phyloP scores from a whole-genome alignment of 768 basidiomycete species.

The Phaffia tasmanica region DNA sequence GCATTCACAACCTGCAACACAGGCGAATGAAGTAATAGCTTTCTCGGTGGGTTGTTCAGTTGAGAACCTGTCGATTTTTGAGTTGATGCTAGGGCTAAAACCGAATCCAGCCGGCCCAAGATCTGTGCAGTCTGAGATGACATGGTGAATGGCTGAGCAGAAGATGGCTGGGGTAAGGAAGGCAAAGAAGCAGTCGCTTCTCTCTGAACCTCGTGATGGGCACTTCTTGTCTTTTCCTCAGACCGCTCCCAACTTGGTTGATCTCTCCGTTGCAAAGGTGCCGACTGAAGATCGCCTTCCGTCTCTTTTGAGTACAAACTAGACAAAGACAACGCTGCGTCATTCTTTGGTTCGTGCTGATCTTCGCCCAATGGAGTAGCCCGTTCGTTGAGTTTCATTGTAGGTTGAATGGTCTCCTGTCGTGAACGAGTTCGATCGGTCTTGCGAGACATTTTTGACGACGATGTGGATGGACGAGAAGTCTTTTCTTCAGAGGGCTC shows the following conservation, averaged over 20 bases:
- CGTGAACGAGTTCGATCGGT: too few relatives aligned
- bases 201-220: neutral
- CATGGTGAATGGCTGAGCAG: too few relatives aligned
- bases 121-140: conserved; percentile 29
- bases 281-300: neutral
- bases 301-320: too few relatives aligned
- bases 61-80: conserved; percentile 40
- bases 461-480: too few relatives aligned
- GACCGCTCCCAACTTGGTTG: conserved; percentile 8
- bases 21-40: conserved; percentile 68
- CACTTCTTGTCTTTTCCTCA: neutral
- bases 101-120: conserved; percentile 32
- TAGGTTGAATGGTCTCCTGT: too few relatives aligned
- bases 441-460: too few relatives aligned
- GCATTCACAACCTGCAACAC: conserved; percentile 88
- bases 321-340: too few relatives aligned
- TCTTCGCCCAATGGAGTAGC: too few relatives aligned
- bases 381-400: too few relatives aligned
- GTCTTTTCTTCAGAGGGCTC: too few relatives aligned
- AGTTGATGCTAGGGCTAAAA: conserved; percentile 33
- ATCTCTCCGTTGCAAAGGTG: neutral
- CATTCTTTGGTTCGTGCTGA: too few relatives aligned
- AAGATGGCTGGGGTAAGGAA: neutral
- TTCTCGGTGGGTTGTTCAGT: conserved; percentile 77
- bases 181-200: neutral